Base-by-base conservation (phyloP, 257 asterid genomes). In the Solanum rostratum region DNA sequence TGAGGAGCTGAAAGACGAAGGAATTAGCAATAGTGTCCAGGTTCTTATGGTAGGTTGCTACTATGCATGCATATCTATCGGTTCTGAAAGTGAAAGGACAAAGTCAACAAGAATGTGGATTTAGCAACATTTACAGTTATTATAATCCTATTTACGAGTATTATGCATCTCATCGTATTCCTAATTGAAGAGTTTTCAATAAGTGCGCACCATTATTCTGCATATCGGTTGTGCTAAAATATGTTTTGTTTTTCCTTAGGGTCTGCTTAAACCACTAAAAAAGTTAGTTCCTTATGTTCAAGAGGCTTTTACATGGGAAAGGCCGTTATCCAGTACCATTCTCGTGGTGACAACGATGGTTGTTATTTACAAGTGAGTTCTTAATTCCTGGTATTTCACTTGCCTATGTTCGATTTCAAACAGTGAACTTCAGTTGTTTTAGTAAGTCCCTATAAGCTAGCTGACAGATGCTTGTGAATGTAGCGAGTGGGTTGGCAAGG, bases 401-500 rank as follows among this genome's bases (percentile, higher is more conserved):
- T 60, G 41, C 49, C 41, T 76, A 8, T 18, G 13, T 62, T 84
- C 5, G 57, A 24, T 49, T 15, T 27, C 15, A 7, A 14, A 74
- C 15, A 46, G 9, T 46, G 41, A 24, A 24, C 60, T 74, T 15
- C 24, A 7, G 4, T 74, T 24, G 43, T 74, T 12, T 43, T 15
- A 74, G 10, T 14, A 15, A 46, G 60, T 74, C 39, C 14, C 2
- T 5, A 15, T 22, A 24, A 0, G 60, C 39, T 33, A 24, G 30
- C 24, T 46, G 15, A 74, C 16, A 14, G 41, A 46, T 24, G n/a
- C 16, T 74, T 46, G 15, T 45, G 6, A 30, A 81, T 76, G 88
- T 83, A 95, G 99, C 55, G 98, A 93, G 89, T 96, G 97, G 98
- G 90, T 88, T 5, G 99, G 98, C 46, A 90, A 69, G 41, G 95